Evolutionary conservation across 306 rosid genomes (phyloP).

Genomic region (Cucurbita ficifolia): DNA sequence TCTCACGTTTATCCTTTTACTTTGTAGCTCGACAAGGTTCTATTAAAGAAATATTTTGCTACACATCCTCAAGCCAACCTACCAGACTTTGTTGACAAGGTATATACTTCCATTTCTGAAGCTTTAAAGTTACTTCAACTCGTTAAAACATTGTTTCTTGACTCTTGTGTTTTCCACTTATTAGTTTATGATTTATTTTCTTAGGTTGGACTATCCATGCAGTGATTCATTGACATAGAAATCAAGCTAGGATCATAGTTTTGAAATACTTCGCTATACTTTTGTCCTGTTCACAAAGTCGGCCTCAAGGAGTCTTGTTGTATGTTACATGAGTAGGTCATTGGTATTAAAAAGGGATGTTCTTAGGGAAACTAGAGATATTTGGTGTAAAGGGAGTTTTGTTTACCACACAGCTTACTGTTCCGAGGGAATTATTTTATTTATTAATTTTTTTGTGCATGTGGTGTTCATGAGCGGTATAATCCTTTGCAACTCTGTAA

Average conservation of each 20-base stretch:
- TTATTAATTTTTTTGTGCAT: not conserved
- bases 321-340: not conserved
- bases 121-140: not conserved
- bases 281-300: not conserved
- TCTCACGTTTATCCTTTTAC: conserved; percentile 11
- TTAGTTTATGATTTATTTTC: not conserved
- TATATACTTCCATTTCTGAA: conserved; percentile 10
- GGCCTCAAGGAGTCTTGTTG: not conserved
- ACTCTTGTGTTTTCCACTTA: not conserved
- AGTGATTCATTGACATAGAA: not conserved
- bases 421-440: not conserved
- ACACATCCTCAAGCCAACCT: conserved; percentile 44
- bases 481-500: not conserved
- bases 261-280: not conserved
- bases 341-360: not conserved
- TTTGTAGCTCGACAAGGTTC: conserved; percentile 73
- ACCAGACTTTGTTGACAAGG: conserved; percentile 85
- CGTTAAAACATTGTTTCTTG: not conserved
- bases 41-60: conserved; percentile 59
- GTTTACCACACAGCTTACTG: no score
- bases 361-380: not conserved
- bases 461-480: not conserved
- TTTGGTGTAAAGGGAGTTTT: no score
- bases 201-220: not conserved
- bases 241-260: not conserved